phyloP scores from a whole-genome alignment of 2,329 filamentous ascomycete species.

The Meredithiella fracta region DNA sequence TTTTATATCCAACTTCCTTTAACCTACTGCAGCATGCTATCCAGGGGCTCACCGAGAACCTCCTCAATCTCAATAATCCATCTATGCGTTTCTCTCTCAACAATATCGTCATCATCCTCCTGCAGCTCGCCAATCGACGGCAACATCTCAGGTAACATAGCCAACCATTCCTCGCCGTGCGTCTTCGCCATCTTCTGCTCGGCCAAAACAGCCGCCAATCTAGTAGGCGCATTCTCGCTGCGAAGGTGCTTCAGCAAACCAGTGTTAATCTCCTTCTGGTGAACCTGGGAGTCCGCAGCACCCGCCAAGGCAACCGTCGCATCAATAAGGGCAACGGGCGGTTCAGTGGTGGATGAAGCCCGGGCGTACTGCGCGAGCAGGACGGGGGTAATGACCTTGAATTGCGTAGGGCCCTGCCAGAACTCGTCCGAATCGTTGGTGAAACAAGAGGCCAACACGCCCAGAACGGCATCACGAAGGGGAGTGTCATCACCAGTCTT shows the following conservation, averaged over 20 bases:
- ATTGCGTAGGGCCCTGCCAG: conserved; percentile 86
- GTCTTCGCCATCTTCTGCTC: conserved; percentile 65
- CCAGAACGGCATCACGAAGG: conserved; percentile 54
- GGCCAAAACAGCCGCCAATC: conserved; percentile 67
- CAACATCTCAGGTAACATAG: conserved; percentile 83
- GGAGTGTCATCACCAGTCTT: conserved; percentile 31
- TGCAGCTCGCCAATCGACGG: conserved; percentile 90
- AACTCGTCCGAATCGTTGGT: conserved; percentile 87
- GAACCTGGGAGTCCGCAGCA: conserved; percentile 68
- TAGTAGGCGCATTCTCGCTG: conserved; percentile 51
- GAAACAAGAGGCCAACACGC: conserved; percentile 59
- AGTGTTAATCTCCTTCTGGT: conserved; percentile 78
- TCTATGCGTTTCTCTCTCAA: conserved; percentile 73
- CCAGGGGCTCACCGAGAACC: conserved; percentile 75
- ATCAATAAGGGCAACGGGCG: conserved; percentile 45
- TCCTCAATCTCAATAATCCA: conserved; percentile 88
- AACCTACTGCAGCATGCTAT: conserved; percentile 70
- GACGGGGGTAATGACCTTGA: conserved; percentile 51
- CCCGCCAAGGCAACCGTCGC: conserved; percentile 64
- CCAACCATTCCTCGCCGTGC: conserved; percentile 85
- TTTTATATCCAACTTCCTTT: background rate
- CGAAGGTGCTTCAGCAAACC: conserved; percentile 63
- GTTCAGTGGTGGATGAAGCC: conserved; percentile 17
- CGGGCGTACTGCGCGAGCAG: conserved; percentile 49
- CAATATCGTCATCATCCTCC: conserved; percentile 88